These are phyloP conservation scores for Tricholoma bakamatsutake DNA, from an alignment of 768 basidiomycete genomes.

Conservation along the genomic window DNA sequence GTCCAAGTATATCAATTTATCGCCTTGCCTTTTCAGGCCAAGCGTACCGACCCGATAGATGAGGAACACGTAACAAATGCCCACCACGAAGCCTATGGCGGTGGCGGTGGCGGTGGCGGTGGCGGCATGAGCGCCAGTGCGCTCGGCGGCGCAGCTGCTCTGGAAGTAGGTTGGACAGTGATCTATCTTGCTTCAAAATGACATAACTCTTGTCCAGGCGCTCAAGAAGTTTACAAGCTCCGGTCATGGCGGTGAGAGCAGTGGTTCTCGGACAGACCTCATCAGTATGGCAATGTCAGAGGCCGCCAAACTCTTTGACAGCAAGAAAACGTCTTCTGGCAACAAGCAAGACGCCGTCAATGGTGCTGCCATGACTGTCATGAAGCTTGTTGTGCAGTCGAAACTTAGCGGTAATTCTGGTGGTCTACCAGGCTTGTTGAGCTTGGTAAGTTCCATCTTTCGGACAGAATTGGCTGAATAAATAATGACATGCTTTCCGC, in stretches of 20 bases:
- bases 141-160: slow-evolving; percentile 73
- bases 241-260: slow-evolving; percentile 32
- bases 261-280: slow-evolving; percentile 53
- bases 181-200: not conserved
- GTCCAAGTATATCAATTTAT: not conserved
- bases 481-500: not conserved
- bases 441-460: slow-evolving; percentile 43
- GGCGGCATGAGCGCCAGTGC: slow-evolving; percentile 50
- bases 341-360: slow-evolving; percentile 83
- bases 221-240: slow-evolving; percentile 61
- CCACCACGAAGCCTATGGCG: slow-evolving; percentile 59
- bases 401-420: slow-evolving; percentile 62
- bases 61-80: slow-evolving; percentile 57
- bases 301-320: slow-evolving; percentile 69
- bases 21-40: slow-evolving; percentile 25
- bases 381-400: slow-evolving; percentile 75
- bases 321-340: slow-evolving; percentile 57
- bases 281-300: slow-evolving; percentile 87
- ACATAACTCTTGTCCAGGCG: slow-evolving; percentile 29
- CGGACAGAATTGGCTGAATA: not conserved
- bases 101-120: slow-evolving; percentile 44
- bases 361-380: slow-evolving; percentile 77
- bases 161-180: slow-evolving; percentile 41
- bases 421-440: slow-evolving; percentile 55
- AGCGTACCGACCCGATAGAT: slow-evolving; percentile 57